Conservation (phyloP, 352 stramenopile genomes). For the Globisporangium echinulatum region DNA sequence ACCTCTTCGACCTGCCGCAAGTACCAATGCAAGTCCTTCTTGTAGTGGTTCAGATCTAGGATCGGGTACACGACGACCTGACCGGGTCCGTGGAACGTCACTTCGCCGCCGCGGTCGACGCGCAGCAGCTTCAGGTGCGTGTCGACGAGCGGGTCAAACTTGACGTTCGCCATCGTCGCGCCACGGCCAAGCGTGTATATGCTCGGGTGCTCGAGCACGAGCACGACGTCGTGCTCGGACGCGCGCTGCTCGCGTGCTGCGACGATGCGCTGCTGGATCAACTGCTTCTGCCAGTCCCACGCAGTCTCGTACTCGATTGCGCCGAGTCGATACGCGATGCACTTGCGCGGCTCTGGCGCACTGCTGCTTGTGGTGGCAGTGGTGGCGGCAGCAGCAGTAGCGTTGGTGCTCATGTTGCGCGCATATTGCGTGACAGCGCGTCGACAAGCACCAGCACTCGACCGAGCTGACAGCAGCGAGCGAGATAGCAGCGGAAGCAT, state of each 20-base stretch:
- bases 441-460: no score
- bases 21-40: slow-evolving; percentile 97
- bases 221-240: slow-evolving; percentile 79
- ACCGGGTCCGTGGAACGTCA: slow-evolving; percentile 97
- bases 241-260: slow-evolving; percentile 35
- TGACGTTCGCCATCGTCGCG: slow-evolving; percentile 64
- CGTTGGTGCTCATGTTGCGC: no score
- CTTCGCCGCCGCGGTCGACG: slow-evolving; percentile 98
- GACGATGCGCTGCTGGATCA: slow-evolving; percentile 73
- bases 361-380: no score
- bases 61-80: slow-evolving; percentile 98
- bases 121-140: slow-evolving; percentile 86
- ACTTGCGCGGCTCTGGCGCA: slow-evolving; percentile 27
- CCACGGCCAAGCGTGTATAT: slow-evolving; percentile 96
- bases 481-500: no score
- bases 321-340: slow-evolving; percentile 61
- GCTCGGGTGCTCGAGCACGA: slow-evolving; percentile 92
- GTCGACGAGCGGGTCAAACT: slow-evolving; percentile 51
- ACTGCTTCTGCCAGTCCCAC: slow-evolving; percentile 84
- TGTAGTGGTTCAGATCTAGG: slow-evolving; percentile 92
- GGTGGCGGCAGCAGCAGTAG: no score
- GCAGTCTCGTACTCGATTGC: slow-evolving; percentile 77
- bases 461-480: no score
- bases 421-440: no score
- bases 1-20: slow-evolving; percentile 94